phyloP scores from a whole-genome alignment of 1,284 basidiomycete genomes.

The Cutaneotrichosporon sp. region DNA sequence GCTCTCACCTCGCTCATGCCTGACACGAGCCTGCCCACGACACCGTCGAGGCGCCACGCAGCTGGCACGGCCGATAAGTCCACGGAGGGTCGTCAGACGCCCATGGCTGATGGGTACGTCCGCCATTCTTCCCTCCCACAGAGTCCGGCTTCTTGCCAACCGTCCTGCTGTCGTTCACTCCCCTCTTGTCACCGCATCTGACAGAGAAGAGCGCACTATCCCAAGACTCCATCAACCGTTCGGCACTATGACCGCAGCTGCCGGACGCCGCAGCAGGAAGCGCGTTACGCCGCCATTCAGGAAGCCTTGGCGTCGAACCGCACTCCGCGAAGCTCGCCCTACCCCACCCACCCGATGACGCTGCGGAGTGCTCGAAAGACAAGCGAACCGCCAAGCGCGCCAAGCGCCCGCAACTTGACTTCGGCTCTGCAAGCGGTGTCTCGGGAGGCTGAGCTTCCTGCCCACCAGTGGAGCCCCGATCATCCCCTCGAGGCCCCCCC shows the following conservation, averaged over 20 bases:
- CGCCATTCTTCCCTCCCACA: background rate
- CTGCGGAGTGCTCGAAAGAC: background rate
- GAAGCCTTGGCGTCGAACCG: background rate
- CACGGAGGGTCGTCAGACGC: background rate
- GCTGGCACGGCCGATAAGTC: background rate
- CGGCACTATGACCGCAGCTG: background rate
- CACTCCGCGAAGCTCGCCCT: background rate
- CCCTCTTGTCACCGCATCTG: too few relatives aligned
- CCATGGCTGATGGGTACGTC: background rate
- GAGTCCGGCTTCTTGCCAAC: background rate
- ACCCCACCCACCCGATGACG: constrained; percentile 1
- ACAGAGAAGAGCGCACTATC: too few relatives aligned
- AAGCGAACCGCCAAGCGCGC: background rate
- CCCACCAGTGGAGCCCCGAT: constrained; percentile 1
- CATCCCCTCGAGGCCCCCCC: constrained; percentile 4
- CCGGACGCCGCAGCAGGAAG: constrained; percentile 2
- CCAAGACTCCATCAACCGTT: background rate
- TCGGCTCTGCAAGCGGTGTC: background rate
- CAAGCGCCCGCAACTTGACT: background rate
- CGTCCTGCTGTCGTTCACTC: too few relatives aligned
- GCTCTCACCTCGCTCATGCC: background rate
- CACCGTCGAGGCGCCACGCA: background rate
- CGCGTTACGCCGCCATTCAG: background rate
- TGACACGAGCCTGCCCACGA: background rate
- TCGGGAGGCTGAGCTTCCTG: background rate